Percentiles rank a stretch among this genome's conserved stretches.
phyloP scores from a whole-genome alignment of 352 stramenopile genomes.

The Thalassiosira mediterranea region DNA sequence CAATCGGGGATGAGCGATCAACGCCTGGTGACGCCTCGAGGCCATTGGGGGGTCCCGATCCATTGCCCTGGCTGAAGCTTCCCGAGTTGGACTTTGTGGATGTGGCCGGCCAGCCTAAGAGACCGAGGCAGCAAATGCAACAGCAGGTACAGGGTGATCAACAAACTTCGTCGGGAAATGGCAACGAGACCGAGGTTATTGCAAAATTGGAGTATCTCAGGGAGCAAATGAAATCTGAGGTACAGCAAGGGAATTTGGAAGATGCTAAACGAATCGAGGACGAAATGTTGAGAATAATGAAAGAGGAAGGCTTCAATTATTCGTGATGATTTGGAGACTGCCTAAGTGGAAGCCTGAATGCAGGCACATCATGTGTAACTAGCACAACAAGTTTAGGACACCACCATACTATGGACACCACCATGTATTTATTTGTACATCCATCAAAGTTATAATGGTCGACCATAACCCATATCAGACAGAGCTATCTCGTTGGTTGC shows the following conservation, averaged over 20 bases:
- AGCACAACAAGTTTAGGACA: no score
- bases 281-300: constrained; percentile 61
- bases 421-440: no score
- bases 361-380: background rate
- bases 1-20: background rate
- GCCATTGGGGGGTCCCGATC: constrained; percentile 42
- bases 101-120: constrained; percentile 67
- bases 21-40: constrained; percentile 2
- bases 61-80: constrained; percentile 75
- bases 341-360: background rate
- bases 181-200: constrained; percentile 19
- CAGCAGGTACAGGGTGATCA: background rate
- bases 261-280: constrained; percentile 52
- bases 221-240: constrained; percentile 44
- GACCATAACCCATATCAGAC: no score
- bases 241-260: constrained; percentile 53
- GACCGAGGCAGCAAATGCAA: constrained; percentile 9
- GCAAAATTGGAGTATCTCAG: constrained; percentile 57
- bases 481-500: no score
- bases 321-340: constrained; percentile 5
- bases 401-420: background rate
- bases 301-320: constrained; percentile 51
- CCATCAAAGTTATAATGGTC: no score
- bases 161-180: background rate
- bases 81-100: constrained; percentile 78